Base-by-base conservation (phyloP, 768 basidiomycete species). In the Glaciozyma antarctica region DNA sequence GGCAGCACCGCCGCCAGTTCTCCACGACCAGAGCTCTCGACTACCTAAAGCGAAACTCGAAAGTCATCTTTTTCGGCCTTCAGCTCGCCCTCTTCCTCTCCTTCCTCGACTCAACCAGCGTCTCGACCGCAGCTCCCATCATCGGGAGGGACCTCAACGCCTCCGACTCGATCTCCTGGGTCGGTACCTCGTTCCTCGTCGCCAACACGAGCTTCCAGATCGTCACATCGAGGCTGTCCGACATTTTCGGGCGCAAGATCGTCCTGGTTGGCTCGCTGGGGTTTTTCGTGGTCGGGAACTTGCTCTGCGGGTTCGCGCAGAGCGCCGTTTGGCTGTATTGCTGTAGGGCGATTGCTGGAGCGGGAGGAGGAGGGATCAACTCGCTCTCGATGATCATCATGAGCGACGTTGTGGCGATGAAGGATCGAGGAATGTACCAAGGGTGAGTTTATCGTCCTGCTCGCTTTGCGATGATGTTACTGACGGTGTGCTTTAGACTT, bases 311-410 rank as follows among this genome's bases (percentile, higher is more conserved):
- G 2, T 77, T 77, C 62, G 74, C 74, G 8, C 64, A 75, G 48
- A 74, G 67, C 9, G 73, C 72, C 26, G 59, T 75, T 2, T 72
- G 73, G 69, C 69, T 76, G 24, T 76, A 76, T 51, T 61, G 67
- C 41, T 73, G 71, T 28, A 69, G 76, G 8, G 74, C 73, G 2
- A 73, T 76, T 19, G 67, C 70, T 10, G 76, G 76, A 44, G 66
- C 74, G 22, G 76, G 76, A 5, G 76, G 76, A 44, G 76, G 76
- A n/a, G 76, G 76, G 0, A 69, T 76, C 61, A 76, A 74, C 65
- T 67, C 66, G 28, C 72, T 76, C 38, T 66, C 67, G 19, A 75
- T 75, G 74, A 70, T 73, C 55, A 72, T 76, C 49, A 72, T 75
- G 58, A 72, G 71, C 13, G 75, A 76, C 55, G 68, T 76, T n/a